phyloP scores from a whole-genome alignment of 306 rosid genomes.

The Fagus crenata region DNA sequence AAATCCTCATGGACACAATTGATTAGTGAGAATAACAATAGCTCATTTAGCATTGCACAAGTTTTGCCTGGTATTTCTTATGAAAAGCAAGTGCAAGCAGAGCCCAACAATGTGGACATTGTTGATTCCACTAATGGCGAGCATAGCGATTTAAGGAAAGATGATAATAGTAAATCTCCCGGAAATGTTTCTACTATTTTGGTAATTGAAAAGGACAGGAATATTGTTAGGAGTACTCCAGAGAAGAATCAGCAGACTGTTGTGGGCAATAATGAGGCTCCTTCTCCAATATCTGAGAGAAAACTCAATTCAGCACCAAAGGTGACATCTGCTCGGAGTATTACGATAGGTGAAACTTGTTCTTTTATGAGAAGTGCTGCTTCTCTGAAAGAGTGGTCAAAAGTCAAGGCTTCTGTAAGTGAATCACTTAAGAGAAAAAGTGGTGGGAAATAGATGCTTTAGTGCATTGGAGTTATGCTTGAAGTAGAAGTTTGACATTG shows the following conservation, averaged over 20 bases:
- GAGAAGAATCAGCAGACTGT: conserved; percentile 34
- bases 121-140: conserved; percentile 32
- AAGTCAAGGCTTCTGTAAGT: conserved; percentile 70
- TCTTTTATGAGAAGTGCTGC: conserved; percentile 72
- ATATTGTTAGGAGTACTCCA: conserved; percentile 3
- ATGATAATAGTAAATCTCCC: conserved; percentile 20
- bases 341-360: conserved; percentile 55
- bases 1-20: conserved; percentile 84
- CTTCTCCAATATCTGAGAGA: conserved; percentile 32
- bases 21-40: conserved; percentile 35
- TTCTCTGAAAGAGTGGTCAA: conserved; percentile 73
- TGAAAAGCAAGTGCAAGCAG: conserved; percentile 32
- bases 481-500: background rate
- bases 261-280: conserved; percentile 22
- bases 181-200: conserved; percentile 24
- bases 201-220: conserved; percentile 9
- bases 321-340: conserved; percentile 32
- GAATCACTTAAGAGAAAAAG: conserved; percentile 60
- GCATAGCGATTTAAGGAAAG: conserved; percentile 24
- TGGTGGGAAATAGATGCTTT: conserved; percentile 34
- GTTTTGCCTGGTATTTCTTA: conserved; percentile 46
- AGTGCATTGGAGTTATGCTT: background rate
- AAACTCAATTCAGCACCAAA: conserved; percentile 31
- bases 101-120: conserved; percentile 22
- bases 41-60: conserved; percentile 66